Conservation (phyloP, 2,329 filamentous ascomycete species). For the Fusarium sp. region DNA sequence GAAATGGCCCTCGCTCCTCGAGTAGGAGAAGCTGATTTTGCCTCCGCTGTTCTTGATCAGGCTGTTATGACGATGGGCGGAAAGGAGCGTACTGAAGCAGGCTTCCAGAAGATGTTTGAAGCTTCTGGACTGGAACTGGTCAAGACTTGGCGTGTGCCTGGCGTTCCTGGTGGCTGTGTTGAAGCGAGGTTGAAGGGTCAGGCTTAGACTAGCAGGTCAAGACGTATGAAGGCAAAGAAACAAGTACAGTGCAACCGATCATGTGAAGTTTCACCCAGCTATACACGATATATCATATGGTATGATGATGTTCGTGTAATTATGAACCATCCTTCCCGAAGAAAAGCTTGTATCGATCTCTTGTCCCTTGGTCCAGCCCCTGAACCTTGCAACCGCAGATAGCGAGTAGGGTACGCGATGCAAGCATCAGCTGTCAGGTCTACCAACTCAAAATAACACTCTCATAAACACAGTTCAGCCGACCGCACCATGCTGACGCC, state of each 20-base stretch:
- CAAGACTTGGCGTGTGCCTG: conserved; percentile 35
- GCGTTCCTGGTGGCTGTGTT: conserved; percentile 40
- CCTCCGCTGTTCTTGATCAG: conserved; percentile 45
- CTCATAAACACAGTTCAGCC: not conserved
- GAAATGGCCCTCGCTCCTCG: conserved; percentile 46
- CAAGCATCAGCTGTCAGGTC: not conserved
- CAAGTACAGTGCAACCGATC: not conserved
- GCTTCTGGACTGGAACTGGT: conserved; percentile 45
- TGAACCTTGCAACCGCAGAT: not conserved
- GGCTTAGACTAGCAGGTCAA: not conserved
- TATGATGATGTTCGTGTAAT: not conserved
- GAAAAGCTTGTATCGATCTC: not conserved
- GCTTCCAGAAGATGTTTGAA: conserved; percentile 43
- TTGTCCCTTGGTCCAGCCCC: not conserved
- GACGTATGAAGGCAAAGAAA: not conserved
- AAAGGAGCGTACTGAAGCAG: conserved; percentile 45
- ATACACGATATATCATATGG: no score
- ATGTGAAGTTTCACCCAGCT: no score
- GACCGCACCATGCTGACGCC: not conserved
- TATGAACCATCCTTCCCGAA: not conserved
- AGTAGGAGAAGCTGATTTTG: conserved; percentile 44
- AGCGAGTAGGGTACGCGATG: not conserved
- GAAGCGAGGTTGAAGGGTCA: conserved; percentile 33
- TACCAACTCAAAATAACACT: not conserved
- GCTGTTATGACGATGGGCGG: conserved; percentile 48